phyloP scores from a whole-genome alignment of 2,329 filamentous ascomycete species.

The Stromatinia cepivora region DNA sequence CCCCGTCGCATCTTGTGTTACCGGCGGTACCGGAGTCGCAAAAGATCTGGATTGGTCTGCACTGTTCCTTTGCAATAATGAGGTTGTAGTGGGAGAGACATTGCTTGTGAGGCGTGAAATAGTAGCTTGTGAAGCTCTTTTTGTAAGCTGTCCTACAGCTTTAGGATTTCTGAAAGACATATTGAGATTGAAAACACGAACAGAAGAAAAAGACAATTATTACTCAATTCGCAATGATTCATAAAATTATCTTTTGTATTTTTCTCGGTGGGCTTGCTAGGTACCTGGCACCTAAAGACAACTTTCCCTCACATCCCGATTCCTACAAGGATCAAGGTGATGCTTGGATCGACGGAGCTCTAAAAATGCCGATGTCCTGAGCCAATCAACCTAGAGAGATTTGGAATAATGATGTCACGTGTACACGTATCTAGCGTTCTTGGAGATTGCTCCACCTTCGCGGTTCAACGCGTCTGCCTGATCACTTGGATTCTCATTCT shows the following conservation, averaged over 20 bases:
- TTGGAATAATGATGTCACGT: not conserved
- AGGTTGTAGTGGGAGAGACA: conserved; percentile 34
- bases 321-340: conserved; percentile 7
- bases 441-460: conserved; percentile 2
- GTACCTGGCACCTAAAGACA: conserved; percentile 2
- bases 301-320: conserved; percentile 15
- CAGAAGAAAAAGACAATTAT: not conserved
- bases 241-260: not conserved
- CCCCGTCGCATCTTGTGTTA: conserved; percentile 72
- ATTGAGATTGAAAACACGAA: not conserved
- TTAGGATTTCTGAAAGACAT: conserved; percentile 47
- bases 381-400: conserved; percentile 13
- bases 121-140: conserved; percentile 35
- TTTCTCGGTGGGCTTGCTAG: not conserved
- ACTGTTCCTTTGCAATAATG: conserved; percentile 42
- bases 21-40: conserved; percentile 69
- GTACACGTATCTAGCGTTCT: not conserved
- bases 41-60: conserved; percentile 46
- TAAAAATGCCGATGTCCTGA: not conserved
- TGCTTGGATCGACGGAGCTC: conserved; percentile 10
- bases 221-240: not conserved
- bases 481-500: not conserved
- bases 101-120: conserved; percentile 37
- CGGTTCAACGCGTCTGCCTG: conserved; percentile 20
- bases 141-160: conserved; percentile 34